These are phyloP conservation scores for Narthecium ossifragum DNA, from an alignment of 106 monocot species.

Conservation along the genomic window DNA sequence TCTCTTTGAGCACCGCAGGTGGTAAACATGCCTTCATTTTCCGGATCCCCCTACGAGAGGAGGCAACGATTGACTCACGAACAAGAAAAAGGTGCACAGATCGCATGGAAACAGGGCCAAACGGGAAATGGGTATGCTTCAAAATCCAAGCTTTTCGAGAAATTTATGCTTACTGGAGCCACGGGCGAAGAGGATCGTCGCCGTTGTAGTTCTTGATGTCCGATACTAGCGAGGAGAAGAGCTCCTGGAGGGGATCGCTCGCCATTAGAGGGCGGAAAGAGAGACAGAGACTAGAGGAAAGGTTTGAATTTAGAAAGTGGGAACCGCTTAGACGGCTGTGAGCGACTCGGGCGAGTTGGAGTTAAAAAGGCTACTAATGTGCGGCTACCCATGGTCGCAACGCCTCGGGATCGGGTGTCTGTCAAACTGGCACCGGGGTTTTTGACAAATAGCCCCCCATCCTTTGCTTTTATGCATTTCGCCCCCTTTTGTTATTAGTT, in stretches of 20 bases:
- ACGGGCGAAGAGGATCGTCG: conserved; percentile 80
- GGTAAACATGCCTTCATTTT: conserved; percentile 54
- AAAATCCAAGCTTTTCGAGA: background rate
- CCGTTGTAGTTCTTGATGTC: conserved; percentile 75
- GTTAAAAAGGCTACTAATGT: background rate
- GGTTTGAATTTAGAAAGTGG: background rate
- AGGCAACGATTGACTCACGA: background rate
- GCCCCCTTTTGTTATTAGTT: too few species aligned
- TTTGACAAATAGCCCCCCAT: too few species aligned
- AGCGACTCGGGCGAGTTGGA: background rate
- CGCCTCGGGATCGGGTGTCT: background rate
- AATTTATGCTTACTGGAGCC: conserved; percentile 48
- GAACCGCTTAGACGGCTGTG: background rate
- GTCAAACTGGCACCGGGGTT: too few species aligned
- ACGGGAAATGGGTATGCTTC: background rate
- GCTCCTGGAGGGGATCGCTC: conserved; percentile 29
- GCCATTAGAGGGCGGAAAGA: conserved; percentile 8
- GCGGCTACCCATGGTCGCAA: background rate
- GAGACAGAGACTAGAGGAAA: background rate
- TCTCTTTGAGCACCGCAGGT: conserved; percentile 34
- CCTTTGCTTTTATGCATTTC: too few species aligned
- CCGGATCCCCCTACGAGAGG: conserved; percentile 53
- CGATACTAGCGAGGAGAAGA: conserved; percentile 63
- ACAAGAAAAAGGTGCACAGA: background rate
- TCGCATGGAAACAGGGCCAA: background rate